Conservation (phyloP, 2,329 filamentous ascomycete genomes). For the Ustulina deusta region DNA sequence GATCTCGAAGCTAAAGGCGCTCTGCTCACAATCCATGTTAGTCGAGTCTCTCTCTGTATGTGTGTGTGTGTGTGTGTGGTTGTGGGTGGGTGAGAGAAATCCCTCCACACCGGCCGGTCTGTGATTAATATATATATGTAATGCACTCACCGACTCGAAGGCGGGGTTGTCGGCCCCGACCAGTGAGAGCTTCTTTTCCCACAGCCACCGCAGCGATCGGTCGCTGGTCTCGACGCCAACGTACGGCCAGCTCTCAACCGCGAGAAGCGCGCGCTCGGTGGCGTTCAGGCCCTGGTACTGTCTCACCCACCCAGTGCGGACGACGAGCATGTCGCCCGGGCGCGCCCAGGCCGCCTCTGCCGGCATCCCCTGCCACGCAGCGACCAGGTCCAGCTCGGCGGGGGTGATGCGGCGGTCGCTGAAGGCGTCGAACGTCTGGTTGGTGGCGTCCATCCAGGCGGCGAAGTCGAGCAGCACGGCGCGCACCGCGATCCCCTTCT, state of each 20-base stretch:
- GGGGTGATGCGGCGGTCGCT: constrained; percentile 9
- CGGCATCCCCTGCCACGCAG: constrained; percentile 29
- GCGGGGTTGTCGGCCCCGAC: constrained; percentile 24
- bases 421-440: constrained; percentile 27
- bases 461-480: constrained; percentile 31
- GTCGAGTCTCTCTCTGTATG: too few relatives aligned
- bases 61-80: too few relatives aligned
- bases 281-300: constrained; percentile 27
- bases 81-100: too few relatives aligned
- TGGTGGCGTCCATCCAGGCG: constrained; percentile 28
- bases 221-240: constrained; percentile 26
- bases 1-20: constrained; percentile 1
- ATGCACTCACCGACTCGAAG: constrained; percentile 21
- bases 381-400: constrained; percentile 22
- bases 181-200: constrained; percentile 29
- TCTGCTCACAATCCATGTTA: constrained; percentile 13
- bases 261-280: constrained; percentile 20
- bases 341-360: constrained; percentile 6
- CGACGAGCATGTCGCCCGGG: constrained; percentile 26
- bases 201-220: constrained; percentile 26
- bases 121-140: not conserved
- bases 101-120: too few relatives aligned
- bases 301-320: constrained; percentile 28
- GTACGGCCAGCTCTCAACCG: constrained; percentile 12
- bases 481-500: constrained; percentile 32